These are phyloP conservation scores for Aphanocladium album DNA, from an alignment of 2,329 filamentous ascomycete genomes.

Conservation along the genomic window DNA sequence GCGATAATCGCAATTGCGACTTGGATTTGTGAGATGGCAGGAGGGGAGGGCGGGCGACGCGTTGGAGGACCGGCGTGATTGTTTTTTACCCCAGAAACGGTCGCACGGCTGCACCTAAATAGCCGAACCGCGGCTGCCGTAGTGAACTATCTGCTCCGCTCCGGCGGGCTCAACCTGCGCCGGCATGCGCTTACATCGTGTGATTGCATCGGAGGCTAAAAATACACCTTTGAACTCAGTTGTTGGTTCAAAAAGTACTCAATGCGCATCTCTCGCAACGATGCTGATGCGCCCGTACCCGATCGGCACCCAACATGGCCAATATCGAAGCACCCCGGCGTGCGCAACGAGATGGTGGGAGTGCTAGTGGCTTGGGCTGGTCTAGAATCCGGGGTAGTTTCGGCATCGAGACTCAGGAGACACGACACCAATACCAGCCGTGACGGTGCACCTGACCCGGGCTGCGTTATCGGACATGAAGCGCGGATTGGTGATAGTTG, in stretches of 20 bases:
- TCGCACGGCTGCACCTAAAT: not conserved
- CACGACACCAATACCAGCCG: not conserved
- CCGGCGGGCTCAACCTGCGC: not conserved
- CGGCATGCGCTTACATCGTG: not conserved
- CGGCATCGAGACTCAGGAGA: not conserved
- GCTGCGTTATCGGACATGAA: slow-evolving; percentile 1
- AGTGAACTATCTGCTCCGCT: not conserved
- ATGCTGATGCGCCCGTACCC: not conserved
- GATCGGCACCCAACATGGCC: not conserved
- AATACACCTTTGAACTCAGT: not conserved
- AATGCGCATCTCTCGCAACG: not conserved
- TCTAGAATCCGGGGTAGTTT: slow-evolving; percentile 1
- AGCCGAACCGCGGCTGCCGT: not conserved
- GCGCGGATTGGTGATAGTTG: not conserved
- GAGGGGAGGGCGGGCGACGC: not conserved
- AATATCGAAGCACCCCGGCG: not conserved
- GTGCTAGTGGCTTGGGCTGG: slow-evolving; percentile 1
- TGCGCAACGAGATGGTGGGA: not conserved
- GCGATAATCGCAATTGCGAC: not conserved
- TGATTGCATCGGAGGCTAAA: not conserved
- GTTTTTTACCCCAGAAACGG: not conserved
- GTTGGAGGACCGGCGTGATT: not conserved
- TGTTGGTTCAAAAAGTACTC: too few relatives aligned
- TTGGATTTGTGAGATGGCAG: not conserved
- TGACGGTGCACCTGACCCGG: slow-evolving; percentile 4